phyloP scores from a whole-genome alignment of 768 basidiomycete species.

The Phylloporus sp. region DNA sequence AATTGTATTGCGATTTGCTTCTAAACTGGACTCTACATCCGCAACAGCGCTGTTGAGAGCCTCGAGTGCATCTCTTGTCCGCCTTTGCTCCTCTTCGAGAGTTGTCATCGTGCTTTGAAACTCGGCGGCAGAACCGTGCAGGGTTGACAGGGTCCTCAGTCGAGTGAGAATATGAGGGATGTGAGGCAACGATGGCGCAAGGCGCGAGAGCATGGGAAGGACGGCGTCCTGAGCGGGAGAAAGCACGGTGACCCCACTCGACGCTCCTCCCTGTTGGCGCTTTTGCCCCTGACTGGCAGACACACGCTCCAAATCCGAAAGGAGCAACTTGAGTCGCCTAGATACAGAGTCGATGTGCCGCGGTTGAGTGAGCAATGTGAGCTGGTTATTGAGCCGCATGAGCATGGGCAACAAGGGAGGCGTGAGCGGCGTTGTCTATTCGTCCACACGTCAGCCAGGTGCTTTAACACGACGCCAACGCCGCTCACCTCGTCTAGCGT shows the following conservation, averaged over 20 bases:
- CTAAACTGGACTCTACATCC: constrained; percentile 70
- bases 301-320: constrained; percentile 87
- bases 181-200: constrained; percentile 70
- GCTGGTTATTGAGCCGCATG: constrained; percentile 75
- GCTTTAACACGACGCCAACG: not conserved
- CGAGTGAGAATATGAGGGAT: constrained; percentile 89
- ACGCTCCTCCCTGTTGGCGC: constrained; percentile 17
- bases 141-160: constrained; percentile 71
- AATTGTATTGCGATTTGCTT: constrained; percentile 65
- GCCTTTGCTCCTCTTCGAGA: constrained; percentile 70
- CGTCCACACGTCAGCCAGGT: constrained; percentile 4
- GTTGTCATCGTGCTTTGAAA: constrained; percentile 63
- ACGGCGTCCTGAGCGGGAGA: constrained; percentile 52
- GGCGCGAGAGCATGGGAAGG: constrained; percentile 62
- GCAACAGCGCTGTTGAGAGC: constrained; percentile 66
- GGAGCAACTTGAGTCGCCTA: constrained; percentile 83
- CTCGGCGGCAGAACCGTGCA: constrained; percentile 78
- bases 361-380: constrained; percentile 88
- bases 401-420: constrained; percentile 80
- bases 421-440: constrained; percentile 64
- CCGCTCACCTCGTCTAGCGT: constrained; percentile 73
- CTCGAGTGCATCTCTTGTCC: constrained; percentile 54
- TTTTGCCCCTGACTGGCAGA: constrained; percentile 37
- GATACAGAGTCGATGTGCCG: constrained; percentile 95
- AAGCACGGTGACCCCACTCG: constrained; percentile 10